Conservation (phyloP, 148 eudicot genomes). For the Amaranthus cruentus region DNA sequence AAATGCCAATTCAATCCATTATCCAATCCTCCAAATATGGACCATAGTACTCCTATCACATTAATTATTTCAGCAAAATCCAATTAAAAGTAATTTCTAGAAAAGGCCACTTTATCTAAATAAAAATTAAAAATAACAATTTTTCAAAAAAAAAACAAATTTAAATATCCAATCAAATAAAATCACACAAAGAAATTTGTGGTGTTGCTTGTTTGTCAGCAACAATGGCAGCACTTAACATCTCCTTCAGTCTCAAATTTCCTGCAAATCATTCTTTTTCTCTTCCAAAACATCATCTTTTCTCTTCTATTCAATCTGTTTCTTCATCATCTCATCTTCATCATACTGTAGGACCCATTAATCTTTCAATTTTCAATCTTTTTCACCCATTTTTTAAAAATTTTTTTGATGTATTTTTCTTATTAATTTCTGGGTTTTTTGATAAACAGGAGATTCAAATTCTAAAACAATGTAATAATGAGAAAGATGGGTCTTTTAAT, state of each 20-base stretch:
- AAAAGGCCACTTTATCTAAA: background rate
- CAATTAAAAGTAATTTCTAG: no score
- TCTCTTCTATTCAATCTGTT: conserved; percentile 17
- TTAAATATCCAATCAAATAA: background rate
- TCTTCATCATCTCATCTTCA: conserved; percentile 16
- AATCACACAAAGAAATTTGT: background rate
- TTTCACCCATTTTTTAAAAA: background rate
- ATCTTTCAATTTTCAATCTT: conserved; percentile 6
- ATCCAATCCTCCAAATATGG: no score
- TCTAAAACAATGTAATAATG: background rate
- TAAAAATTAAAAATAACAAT: background rate
- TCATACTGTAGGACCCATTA: conserved; percentile 15
- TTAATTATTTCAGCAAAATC: no score
- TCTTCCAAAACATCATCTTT: conserved; percentile 10
- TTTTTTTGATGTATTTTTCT: background rate
- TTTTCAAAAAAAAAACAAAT: background rate
- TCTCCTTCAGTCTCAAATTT: conserved; percentile 38
- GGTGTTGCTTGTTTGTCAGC: conserved; percentile 1
- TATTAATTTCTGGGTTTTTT: background rate
- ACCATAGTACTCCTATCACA: no score
- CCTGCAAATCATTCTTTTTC: conserved; percentile 16
- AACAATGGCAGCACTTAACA: conserved; percentile 53
- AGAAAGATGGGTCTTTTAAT: conserved; percentile 21
- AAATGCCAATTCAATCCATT: no score
- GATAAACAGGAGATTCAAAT: conserved; percentile 11